Evolutionary conservation across 2,329 filamentous ascomycete species (phyloP), one percentile per base, ranked within the genome.

Genomic region (Ophiosphaerella narmari): DNA sequence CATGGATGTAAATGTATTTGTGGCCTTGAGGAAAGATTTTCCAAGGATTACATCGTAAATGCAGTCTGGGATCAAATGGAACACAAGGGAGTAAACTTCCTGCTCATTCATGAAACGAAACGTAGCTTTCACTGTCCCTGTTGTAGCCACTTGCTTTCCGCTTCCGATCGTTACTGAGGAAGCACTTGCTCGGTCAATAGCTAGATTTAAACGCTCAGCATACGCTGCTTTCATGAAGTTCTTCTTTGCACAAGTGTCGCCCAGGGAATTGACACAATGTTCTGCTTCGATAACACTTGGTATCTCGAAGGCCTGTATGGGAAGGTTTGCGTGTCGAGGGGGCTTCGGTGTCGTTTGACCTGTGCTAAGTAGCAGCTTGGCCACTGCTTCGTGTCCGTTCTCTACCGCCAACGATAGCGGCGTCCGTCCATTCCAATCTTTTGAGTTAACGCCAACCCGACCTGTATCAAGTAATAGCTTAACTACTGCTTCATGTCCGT

Each of bases 211-310:
- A 6, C 31, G 38, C 12, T 26, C 21, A 4, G 52, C 55, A 18
- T 45, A 50, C 13, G 48, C 48, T 23, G 49, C 44, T 11, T 42
- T 44, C 48, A 58, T 58, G 29, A 52, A 58, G 24, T 58, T 58
- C 2, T 24, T 31, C 29, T 50, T 58, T 7, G 51, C 55, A 23
- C 48, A 39, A 7, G 24, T 45, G 31, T 58, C 55, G 21, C 52
- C 55, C 1, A 55, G 36, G 2, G 52, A 48, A 35, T 42, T 34
- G 13, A 48, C 24, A 9, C 12, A 7, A 12, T 34, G 2, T 2
- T 26, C 6, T 6, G 31, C 13, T 36, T 16, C 37, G n/a, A 46
- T 18, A 1, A 35, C 13, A 29, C 43, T 34, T 23, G 50, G 50
- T 29, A 53, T 49, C n/a, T 49, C 45, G 34, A 35, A 49, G 2